phyloP scores from a whole-genome alignment of 1,284 basidiomycete genomes.

The Papiliotrema laurentii region DNA sequence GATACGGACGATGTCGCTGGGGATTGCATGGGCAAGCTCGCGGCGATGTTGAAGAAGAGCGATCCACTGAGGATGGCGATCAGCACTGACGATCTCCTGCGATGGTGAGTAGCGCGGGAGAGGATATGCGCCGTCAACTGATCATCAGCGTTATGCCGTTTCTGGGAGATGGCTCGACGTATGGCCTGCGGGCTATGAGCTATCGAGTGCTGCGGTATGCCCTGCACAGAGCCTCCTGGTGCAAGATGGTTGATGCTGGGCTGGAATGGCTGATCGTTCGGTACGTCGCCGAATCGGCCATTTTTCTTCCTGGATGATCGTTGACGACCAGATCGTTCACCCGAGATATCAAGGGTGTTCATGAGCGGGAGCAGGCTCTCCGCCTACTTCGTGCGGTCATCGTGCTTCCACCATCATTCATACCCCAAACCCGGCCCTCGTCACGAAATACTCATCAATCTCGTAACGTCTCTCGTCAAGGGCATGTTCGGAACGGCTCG shows the following conservation, averaged over 20 bases:
- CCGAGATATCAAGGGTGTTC: slow-evolving; percentile 70
- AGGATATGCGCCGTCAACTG: slow-evolving; percentile 1
- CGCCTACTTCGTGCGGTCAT: slow-evolving; percentile 83
- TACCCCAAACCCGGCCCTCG: background rate
- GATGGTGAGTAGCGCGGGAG: slow-evolving; percentile 54
- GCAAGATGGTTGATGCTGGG: slow-evolving; percentile 44
- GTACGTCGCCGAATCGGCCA: slow-evolving; percentile 52
- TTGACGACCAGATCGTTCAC: slow-evolving; percentile 63
- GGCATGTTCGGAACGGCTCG: slow-evolving; percentile 1
- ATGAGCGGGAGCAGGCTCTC: slow-evolving; percentile 92
- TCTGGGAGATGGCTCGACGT: slow-evolving; percentile 68
- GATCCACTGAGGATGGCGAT: slow-evolving; percentile 73
- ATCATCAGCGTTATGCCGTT: slow-evolving; percentile 64
- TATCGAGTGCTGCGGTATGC: slow-evolving; percentile 83
- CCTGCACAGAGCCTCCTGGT: slow-evolving; percentile 57
- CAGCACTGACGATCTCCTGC: slow-evolving; percentile 63
- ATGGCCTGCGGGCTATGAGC: slow-evolving; percentile 71
- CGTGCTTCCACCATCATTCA: slow-evolving; percentile 37
- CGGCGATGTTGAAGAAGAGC: slow-evolving; percentile 66
- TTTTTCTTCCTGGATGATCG: background rate
- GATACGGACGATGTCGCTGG: slow-evolving; percentile 28
- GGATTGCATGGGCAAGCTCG: slow-evolving; percentile 59
- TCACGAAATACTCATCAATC: slow-evolving; percentile 5
- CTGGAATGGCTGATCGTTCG: slow-evolving; percentile 87
- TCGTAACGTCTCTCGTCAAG: background rate